A percentile compares a stretch with the other conserved stretches of the same genome.
These are phyloP conservation scores for Penicillium goetzii DNA, from an alignment of 495 filamentous ascomycete genomes.

Conservation along the genomic window DNA sequence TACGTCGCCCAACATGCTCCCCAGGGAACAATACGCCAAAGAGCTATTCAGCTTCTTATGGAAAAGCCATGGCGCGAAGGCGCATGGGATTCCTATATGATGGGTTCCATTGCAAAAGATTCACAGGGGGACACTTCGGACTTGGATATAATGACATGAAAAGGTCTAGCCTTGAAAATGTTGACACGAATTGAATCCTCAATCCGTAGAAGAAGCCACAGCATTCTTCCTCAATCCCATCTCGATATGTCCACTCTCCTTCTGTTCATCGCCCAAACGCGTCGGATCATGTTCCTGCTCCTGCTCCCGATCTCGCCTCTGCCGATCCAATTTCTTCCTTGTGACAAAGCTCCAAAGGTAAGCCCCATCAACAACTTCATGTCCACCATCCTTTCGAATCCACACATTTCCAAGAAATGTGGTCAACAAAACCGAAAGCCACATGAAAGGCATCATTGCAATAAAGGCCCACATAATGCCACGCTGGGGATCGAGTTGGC, in stretches of 20 bases:
- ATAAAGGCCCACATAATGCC: slow-evolving; percentile 60
- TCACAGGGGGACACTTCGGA: background rate
- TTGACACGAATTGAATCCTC: background rate
- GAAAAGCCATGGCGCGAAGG: background rate
- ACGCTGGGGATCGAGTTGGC: slow-evolving; percentile 38
- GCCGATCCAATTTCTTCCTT: slow-evolving; percentile 7
- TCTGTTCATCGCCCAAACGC: background rate
- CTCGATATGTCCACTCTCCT: background rate
- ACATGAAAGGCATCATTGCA: slow-evolving; percentile 58
- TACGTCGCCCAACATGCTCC: no score
- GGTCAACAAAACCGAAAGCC: slow-evolving; percentile 46
- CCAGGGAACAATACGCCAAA: no score
- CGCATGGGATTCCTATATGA: background rate
- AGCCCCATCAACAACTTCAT: slow-evolving; percentile 20
- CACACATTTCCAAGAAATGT: slow-evolving; percentile 58
- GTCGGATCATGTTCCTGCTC: slow-evolving; percentile 2
- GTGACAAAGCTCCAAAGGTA: slow-evolving; percentile 23
- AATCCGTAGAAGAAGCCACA: background rate
- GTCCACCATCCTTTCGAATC: slow-evolving; percentile 42
- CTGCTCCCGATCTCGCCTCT: slow-evolving; percentile 6
- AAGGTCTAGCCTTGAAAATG: background rate
- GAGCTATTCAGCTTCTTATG: no score
- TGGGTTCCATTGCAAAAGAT: background rate
- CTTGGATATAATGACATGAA: background rate
- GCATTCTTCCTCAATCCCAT: background rate